Base-by-base conservation (phyloP, 176 grass and related monocot genomes). In the Echinochloa phyllopogon region DNA sequence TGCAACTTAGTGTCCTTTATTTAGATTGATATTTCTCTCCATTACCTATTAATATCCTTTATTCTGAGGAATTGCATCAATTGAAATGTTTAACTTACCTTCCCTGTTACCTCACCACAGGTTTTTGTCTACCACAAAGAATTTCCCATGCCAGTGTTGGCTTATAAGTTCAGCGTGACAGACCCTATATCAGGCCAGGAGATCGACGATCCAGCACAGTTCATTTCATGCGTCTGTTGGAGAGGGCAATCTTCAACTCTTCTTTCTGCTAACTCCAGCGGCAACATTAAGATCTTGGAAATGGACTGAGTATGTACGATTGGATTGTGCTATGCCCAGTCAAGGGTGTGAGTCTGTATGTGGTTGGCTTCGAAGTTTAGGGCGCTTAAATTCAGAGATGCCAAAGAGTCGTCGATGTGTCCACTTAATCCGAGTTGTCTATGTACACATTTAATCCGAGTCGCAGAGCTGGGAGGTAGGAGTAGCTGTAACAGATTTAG, bases 171-270 rank as follows among this genome's bases (percentile, higher is more conserved):
- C 86, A 79, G 71, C 53, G 91, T 91, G 41, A 83, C 90, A 25
- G 97, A 99, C 74, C 94, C 91, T 6, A 89, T 99, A 58, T 94
- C 94, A 8, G 96, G 96, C n/a, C 88, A 99, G 77, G 96, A 96
- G 72, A 84, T 99, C 5, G 96, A 96, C 23, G 91, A 96, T 63
- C 78, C 84, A 6, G 75, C 93, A 38, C 96, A 99, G 65, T 99
- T 96, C 86, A 92, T 99, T 84, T 99, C 96, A 39, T 96, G 89
- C 33, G 91, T 99, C 61, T 99, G 93, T 45, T 99, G 96, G 96
- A 87, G 89, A 60, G 96, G 91, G 64, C 85, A 93, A 59, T 94
- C 93, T 50, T 86, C 93, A 15, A 96, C 81, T 33, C 89, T 99
- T 70, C 92, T 99, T 80, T 94, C 88, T 51, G 96, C 91, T 53